Percentiles rank a stretch among this genome's conserved stretches.
phyloP scores from a whole-genome alignment of 129 eudicot species.

The Mikania micrantha region DNA sequence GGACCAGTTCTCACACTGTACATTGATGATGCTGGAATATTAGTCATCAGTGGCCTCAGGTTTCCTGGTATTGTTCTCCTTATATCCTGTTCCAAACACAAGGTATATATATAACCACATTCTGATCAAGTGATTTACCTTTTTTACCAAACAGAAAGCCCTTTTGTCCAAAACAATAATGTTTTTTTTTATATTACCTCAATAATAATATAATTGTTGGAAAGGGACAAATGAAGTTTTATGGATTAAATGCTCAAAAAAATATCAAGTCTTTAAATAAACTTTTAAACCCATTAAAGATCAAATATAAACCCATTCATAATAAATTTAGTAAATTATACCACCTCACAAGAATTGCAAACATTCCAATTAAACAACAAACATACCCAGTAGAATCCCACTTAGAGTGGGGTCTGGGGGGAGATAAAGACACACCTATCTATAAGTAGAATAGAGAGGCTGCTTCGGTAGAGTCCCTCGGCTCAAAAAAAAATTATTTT shows the following conservation, averaged over 20 bases:
- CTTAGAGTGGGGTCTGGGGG: too few relatives aligned
- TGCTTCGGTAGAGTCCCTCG: too few relatives aligned
- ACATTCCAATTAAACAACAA: background rate
- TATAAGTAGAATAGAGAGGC: too few relatives aligned
- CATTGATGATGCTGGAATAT: conserved; percentile 96
- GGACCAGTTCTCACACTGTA: conserved; percentile 93
- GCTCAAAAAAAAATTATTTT: too few relatives aligned
- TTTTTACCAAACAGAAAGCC: background rate
- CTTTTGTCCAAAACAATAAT: too few relatives aligned
- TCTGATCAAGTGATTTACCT: background rate
- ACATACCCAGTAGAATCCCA: too few relatives aligned
- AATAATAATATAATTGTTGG: background rate
- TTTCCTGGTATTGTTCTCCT: conserved; percentile 83
- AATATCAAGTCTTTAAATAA: background rate
- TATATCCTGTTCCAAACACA: conserved; percentile 55
- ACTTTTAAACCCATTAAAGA: background rate
- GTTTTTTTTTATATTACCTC: background rate
- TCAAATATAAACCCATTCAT: background rate
- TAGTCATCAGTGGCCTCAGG: conserved; percentile 85
- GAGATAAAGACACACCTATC: too few relatives aligned
- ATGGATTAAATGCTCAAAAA: background rate
- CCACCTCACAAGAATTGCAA: background rate
- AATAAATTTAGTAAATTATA: background rate
- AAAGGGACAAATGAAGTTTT: background rate
- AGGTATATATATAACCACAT: background rate